Evolutionary conservation across 2,329 filamentous ascomycete species (phyloP).

Genomic region (Botrytis paeoniae): DNA sequence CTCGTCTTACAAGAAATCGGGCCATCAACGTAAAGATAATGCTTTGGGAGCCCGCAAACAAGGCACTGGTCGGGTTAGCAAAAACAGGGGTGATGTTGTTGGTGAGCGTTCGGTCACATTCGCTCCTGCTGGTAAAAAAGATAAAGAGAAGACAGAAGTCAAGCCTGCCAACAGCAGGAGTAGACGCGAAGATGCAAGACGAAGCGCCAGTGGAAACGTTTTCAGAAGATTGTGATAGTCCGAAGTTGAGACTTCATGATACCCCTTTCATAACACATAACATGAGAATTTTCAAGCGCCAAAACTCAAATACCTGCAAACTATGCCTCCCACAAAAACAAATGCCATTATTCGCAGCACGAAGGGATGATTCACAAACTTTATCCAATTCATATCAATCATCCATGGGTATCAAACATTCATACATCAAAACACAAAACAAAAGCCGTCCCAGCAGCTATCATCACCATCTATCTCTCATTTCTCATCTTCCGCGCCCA

Average conservation of each 20-base stretch:
- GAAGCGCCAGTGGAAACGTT: slow-evolving; percentile 74
- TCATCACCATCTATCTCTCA: not conserved
- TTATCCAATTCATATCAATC: slow-evolving; percentile 2
- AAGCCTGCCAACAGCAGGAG: slow-evolving; percentile 25
- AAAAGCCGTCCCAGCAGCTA: slow-evolving; percentile 13
- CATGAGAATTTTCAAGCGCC: slow-evolving; percentile 1
- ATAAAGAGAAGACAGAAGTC: slow-evolving; percentile 39
- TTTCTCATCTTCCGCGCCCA: slow-evolving; percentile 31
- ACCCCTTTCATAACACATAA: slow-evolving; percentile 18
- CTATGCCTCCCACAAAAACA: not conserved
- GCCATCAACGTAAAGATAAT: slow-evolving; percentile 51
- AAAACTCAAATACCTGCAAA: slow-evolving; percentile 8
- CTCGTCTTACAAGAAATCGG: slow-evolving; percentile 59
- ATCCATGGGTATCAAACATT: slow-evolving; percentile 10
- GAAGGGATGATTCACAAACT: not conserved
- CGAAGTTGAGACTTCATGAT: slow-evolving; percentile 18
- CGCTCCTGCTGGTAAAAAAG: slow-evolving; percentile 57
- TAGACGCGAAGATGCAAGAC: slow-evolving; percentile 45
- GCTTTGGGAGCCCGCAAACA: slow-evolving; percentile 56
- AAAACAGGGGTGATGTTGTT: slow-evolving; percentile 49
- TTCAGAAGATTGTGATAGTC: slow-evolving; percentile 60
- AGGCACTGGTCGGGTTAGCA: slow-evolving; percentile 48
- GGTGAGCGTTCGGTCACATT: slow-evolving; percentile 72
- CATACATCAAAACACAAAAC: slow-evolving; percentile 12
- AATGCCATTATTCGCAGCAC: not conserved